A percentile compares a stretch with the other conserved stretches of the same genome.
phyloP scores from a whole-genome alignment of 495 filamentous ascomycete genomes.

The Tuber brumale region DNA sequence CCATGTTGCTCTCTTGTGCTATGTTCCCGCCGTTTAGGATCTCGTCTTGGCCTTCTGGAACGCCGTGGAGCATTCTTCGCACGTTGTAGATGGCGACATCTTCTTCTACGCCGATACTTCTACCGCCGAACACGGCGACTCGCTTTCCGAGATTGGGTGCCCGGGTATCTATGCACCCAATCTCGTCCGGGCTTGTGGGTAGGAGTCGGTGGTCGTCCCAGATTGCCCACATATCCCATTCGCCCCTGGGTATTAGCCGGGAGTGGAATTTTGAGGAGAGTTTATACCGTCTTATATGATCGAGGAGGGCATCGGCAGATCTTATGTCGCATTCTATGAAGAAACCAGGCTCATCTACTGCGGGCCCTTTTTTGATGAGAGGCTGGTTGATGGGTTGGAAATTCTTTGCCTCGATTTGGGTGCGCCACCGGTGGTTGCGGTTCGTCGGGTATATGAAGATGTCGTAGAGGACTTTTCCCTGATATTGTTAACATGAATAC shows the following conservation, averaged over 20 bases:
- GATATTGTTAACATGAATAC: slow-evolving; percentile 18
- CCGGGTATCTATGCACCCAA: slow-evolving; percentile 55
- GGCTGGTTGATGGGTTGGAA: background rate
- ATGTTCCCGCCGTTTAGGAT: slow-evolving; percentile 62
- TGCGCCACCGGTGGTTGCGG: slow-evolving; percentile 18
- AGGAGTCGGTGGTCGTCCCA: slow-evolving; percentile 50
- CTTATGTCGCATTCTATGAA: slow-evolving; percentile 73
- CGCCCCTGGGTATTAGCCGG: slow-evolving; percentile 41
- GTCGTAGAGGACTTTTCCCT: slow-evolving; percentile 77
- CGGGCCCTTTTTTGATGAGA: background rate
- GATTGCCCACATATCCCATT: slow-evolving; percentile 58
- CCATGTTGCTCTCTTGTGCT: slow-evolving; percentile 77
- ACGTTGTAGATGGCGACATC: slow-evolving; percentile 53
- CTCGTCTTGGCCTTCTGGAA: slow-evolving; percentile 78
- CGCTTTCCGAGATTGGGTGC: slow-evolving; percentile 64
- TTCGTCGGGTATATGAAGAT: slow-evolving; percentile 71
- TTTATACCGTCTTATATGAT: slow-evolving; percentile 75
- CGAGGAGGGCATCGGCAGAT: slow-evolving; percentile 55
- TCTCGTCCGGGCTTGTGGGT: slow-evolving; percentile 34
- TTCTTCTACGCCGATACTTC: slow-evolving; percentile 34
- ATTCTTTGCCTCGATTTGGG: slow-evolving; percentile 19
- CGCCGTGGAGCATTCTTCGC: slow-evolving; percentile 66
- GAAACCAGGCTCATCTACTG: slow-evolving; percentile 52
- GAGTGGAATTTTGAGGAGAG: slow-evolving; percentile 63
- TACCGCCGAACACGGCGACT: slow-evolving; percentile 11